Base-by-base conservation (phyloP, 2,329 filamentous ascomycete genomes). In the Alternaria longipes region DNA sequence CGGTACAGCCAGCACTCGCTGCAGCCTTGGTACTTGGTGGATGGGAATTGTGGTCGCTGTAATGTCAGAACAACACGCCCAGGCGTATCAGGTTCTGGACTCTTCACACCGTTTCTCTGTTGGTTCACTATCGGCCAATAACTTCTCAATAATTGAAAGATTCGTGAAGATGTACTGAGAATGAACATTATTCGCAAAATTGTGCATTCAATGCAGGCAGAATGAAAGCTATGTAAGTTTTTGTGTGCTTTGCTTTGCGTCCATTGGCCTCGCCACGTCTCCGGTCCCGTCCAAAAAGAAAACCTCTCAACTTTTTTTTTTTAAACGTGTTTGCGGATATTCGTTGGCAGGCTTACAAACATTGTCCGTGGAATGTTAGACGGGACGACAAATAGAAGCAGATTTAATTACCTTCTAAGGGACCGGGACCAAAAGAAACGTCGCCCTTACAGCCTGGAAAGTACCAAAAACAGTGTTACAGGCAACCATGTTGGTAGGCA, bases 391-490 rank as follows among this genome's bases (percentile, higher is more conserved):
- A 3, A 34, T 4, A 20, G 8, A 32, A 20, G 28, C 30, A 8
- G 18, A 14, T 49, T 1, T 4, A 0, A 5, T 11, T 36, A 56
- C 54, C 26, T 50, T 40, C 40, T 60, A 81, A 9, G 59, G 76
- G 1, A 71, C 80, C 0, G 79, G 80, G 1, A 66, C 57, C 2
- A 81, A 32, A 11, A 79, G 36, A 4, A 74, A 62, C 2, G 73
- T 74, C 5, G 78, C 78, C 68, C 83, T 85, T n/a, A 78, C 77
- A 11, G 81, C 80, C 61, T 82, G 78, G 52, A 83, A 86, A 1
- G 66, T 73, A 0, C 83, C 84, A 58, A 75, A 85, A 0, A 81
- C 78, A 2, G 69, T 1, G 61, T 86, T 85, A 60, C 84, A 86
- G 0, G 71, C 79, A 2, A 83, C 1, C 7, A 85, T 73, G 0